Base-by-base conservation (phyloP, 345 rosid genomes). In the Cardamine resedifolia region DNA sequence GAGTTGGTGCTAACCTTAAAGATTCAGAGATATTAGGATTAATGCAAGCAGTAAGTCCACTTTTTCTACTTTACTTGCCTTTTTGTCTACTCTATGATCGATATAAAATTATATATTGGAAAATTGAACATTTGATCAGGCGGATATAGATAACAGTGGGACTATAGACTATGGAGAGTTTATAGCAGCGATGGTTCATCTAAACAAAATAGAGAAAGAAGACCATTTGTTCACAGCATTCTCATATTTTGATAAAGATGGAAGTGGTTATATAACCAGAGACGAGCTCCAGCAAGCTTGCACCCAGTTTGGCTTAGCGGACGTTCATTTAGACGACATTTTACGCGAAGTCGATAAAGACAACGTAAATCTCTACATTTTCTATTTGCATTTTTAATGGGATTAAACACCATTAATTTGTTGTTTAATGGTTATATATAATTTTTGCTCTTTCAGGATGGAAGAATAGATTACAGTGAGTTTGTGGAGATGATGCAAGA, bases 401-500 rank as follows among this genome's bases (percentile, higher is more conserved):
- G 6, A 15, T n/a, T n/a, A 65, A 56, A 53, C 63, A 63, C 19
- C 9, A 44, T n/a, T 44, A n/a, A n/a, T 16, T 58, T 74, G 39
- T 16, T 55, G 45, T 48, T 49, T 8, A 50, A 58, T 59, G 45
- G 12, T 75, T 23, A 10, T 34, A 23, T 36, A 4, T 43, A 2
- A 3, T 5, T 27, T 57, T 58, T 24, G 24, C 21, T 51, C n/a
- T 27, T 49, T 36, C 86, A 92, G 95, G 96, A 92, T 81, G 98
- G 98, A 14, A 90, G 86, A 51, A 90, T 92, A 20, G 96, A 90
- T 71, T 92, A 90, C 78, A 88, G 83, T 21, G 98, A 92, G 76
- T 90, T 92, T 34, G 95, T 88, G 72, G 96, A 84, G 14, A 90
- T 90, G 98, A 92, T 92, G 98, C 83, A 88, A 85, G 89, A 86